These are phyloP conservation scores for Colletotrichum acutatum DNA, from an alignment of 2,329 filamentous ascomycete species.

Conservation along the genomic window DNA sequence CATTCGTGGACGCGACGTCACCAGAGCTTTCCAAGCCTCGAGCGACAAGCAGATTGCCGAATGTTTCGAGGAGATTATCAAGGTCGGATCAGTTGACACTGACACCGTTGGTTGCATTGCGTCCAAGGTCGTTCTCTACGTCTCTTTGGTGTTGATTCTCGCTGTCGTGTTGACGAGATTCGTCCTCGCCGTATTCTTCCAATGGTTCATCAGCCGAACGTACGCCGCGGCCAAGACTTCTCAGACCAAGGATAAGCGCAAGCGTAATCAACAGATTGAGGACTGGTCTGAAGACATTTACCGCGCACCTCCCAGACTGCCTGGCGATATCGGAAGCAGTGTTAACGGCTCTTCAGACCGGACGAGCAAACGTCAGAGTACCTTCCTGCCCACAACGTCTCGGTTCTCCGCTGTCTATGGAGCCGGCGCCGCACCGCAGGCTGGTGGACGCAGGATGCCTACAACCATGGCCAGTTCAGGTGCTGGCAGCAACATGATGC, in stretches of 20 bases:
- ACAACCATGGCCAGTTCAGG: slow-evolving; percentile 97
- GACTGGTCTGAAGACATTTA: slow-evolving; percentile 99
- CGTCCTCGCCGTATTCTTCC: slow-evolving; percentile 87
- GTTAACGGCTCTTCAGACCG: slow-evolving; percentile 73
- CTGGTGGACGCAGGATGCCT: slow-evolving; percentile 66
- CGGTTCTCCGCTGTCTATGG: slow-evolving; percentile 93
- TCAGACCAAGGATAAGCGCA: slow-evolving; percentile 81
- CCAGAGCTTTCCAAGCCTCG: slow-evolving; percentile 83
- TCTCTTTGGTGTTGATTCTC: slow-evolving; percentile 91
- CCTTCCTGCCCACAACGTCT: slow-evolving; percentile 91
- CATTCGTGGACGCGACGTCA: slow-evolving; percentile 87
- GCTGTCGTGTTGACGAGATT: slow-evolving; percentile 90
- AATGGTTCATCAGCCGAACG: slow-evolving; percentile 92
- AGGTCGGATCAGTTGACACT: slow-evolving; percentile 94
- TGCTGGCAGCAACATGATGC: slow-evolving; percentile 77
- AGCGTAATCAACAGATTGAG: slow-evolving; percentile 92
- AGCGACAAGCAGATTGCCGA: slow-evolving; percentile 84
- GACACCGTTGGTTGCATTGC: slow-evolving; percentile 98
- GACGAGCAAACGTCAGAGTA: slow-evolving; percentile 81
- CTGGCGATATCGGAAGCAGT: slow-evolving; percentile 77
- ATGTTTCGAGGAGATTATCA: slow-evolving; percentile 93
- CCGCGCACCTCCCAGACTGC: slow-evolving; percentile 83
- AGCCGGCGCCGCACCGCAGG: slow-evolving; percentile 65
- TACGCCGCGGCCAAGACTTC: slow-evolving; percentile 90
- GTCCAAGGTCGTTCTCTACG: slow-evolving; percentile 95